These are phyloP conservation scores for Osmanthus fragrans DNA, from an alignment of 257 asterid genomes.

Conservation along the genomic window DNA sequence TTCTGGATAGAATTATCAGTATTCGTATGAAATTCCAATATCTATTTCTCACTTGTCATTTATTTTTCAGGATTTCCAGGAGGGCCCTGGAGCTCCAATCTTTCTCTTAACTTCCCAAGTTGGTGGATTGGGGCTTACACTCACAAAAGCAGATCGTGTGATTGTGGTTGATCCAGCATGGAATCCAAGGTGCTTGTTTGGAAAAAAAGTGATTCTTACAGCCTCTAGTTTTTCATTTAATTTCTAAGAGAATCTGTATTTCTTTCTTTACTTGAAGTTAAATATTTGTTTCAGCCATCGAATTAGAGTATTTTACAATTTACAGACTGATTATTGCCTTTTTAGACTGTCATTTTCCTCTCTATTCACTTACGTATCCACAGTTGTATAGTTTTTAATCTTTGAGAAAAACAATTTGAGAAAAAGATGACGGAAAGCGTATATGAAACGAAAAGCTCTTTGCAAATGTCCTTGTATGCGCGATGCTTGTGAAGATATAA, in stretches of 20 bases:
- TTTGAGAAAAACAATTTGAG: neutral
- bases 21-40: constrained; percentile 1
- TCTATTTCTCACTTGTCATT: constrained; percentile 14
- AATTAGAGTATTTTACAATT: neutral
- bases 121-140: constrained; percentile 97
- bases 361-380: neutral
- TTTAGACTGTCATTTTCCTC: neutral
- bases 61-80: constrained; percentile 81
- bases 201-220: neutral
- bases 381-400: neutral
- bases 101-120: constrained; percentile 95
- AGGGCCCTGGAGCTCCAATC: constrained; percentile 71
- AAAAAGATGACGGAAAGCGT: neutral
- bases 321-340: neutral
- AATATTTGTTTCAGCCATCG: neutral
- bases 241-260: neutral
- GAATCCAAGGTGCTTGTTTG: constrained; percentile 80
- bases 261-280: constrained; percentile 10
- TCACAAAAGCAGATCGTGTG: constrained; percentile 94
- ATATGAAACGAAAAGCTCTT: neutral
- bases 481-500: neutral
- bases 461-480: neutral
- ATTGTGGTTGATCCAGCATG: constrained; percentile 98
- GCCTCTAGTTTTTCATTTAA: constrained; percentile 3
- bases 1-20: constrained; percentile 20